phyloP scores from a whole-genome alignment of 2,329 filamentous ascomycete genomes.

The Sclerotinia nivalis region DNA sequence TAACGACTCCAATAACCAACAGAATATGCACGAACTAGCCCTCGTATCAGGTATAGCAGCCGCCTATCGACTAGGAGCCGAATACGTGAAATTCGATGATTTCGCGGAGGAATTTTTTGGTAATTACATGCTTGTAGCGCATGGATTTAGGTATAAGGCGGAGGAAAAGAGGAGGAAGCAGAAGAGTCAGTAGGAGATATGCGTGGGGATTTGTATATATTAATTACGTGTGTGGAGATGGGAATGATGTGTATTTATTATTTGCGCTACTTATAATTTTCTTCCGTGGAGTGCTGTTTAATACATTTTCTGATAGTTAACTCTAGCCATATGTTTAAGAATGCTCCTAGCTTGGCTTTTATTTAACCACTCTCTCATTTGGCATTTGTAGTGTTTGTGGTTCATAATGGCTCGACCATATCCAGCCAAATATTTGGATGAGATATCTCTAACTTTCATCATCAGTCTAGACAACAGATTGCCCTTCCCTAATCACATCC shows the following conservation, averaged over 20 bases:
- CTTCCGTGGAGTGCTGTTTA: neutral
- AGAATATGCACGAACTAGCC: conserved; percentile 70
- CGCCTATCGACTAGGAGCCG: conserved; percentile 66
- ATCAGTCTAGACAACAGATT: too few relatives aligned
- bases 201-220: neutral
- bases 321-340: neutral
- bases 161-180: conserved; percentile 37
- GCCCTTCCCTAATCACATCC: neutral
- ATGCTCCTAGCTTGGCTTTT: neutral
- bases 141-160: conserved; percentile 45
- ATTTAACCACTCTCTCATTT: neutral
- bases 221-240: too few relatives aligned
- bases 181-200: conserved; percentile 24
- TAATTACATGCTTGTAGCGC: conserved; percentile 50
- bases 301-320: neutral
- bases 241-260: neutral
- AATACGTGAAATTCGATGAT: conserved; percentile 61
- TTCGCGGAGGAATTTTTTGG: conserved; percentile 50
- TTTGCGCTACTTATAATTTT: neutral
- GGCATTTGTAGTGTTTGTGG: too few relatives aligned
- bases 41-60: conserved; percentile 71
- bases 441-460: neutral
- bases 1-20: conserved; percentile 39
- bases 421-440: neutral
- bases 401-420: neutral